These are phyloP conservation scores for Colletotrichum sojae DNA, from an alignment of 2,329 filamentous ascomycete species.

Conservation along the genomic window DNA sequence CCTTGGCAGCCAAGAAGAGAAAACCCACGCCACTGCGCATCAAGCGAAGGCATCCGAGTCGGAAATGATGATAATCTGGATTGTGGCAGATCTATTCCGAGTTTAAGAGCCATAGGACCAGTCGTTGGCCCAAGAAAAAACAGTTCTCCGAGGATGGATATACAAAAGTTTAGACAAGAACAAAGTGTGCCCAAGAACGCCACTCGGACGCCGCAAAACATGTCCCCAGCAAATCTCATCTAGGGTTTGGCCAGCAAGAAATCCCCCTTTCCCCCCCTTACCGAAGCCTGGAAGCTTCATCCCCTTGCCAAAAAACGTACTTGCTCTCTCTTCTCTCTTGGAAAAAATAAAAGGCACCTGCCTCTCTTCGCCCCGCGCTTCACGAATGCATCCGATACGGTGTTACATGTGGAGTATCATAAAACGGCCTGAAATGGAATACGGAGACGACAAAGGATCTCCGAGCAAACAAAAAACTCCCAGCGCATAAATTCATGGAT, in stretches of 20 bases:
- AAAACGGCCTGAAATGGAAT: slow-evolving; percentile 13
- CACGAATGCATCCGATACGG: slow-evolving; percentile 16
- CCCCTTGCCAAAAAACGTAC: background rate
- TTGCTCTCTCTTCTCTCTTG: background rate
- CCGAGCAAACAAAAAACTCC: slow-evolving; percentile 15
- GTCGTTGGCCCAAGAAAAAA: no score
- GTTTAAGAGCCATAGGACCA: no score
- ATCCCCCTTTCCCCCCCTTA: slow-evolving; percentile 6
- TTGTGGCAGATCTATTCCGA: no score
- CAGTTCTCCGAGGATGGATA: no score
- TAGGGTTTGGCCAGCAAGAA: slow-evolving; percentile 31
- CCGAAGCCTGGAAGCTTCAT: slow-evolving; percentile 8
- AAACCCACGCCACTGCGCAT: no score
- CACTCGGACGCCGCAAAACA: slow-evolving; percentile 25
- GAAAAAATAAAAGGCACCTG: background rate
- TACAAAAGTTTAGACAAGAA: no score
- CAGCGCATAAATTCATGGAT: slow-evolving; percentile 19
- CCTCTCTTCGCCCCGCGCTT: slow-evolving; percentile 1
- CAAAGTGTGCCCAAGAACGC: slow-evolving; percentile 10
- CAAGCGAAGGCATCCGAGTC: no score
- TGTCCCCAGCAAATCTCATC: slow-evolving; percentile 10
- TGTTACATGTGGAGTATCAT: slow-evolving; percentile 36
- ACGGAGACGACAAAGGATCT: background rate
- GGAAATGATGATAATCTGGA: no score
- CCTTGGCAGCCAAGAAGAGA: no score